Base-by-base conservation (phyloP, 371 early-diverging fungal genomes). In the Mortierella sp. region DNA sequence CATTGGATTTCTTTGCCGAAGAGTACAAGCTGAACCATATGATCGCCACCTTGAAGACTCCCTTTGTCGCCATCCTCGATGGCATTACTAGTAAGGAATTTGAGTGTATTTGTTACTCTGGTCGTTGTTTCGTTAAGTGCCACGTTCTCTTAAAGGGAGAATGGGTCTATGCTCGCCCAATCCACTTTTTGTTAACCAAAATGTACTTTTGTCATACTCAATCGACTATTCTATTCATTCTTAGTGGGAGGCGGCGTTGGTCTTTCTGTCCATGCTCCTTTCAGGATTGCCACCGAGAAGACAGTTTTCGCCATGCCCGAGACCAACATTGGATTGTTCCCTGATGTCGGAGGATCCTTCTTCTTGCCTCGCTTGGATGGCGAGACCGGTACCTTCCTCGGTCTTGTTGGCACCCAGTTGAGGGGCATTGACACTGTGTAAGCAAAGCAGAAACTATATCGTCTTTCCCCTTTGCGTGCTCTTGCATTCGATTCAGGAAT, bases 231-330 rank as follows among this genome's bases (percentile, higher is more conserved):
- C 42, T 75, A 38, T 63, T 45, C 14, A 60, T 78, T 38, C 42
- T 38, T 81, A 96, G 96, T 98, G 96, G 99, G 99, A 44, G 99
- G 98, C 34, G 99, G 99, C 24, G 94, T 97, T 26, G 99, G 99
- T 21, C 88, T 99, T 19, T 97, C 97, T 71, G 96, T 97, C 44
- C 99, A 98, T 84, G 97, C 97, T 7, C 97, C 98, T 16, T 98
- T 99, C 92, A 91, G 98, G 16, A 95, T 99, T 71, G 99, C 96
- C 19, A 98, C 97, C 19, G 99, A 99, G 87, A 93, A 94, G 75
- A 96, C 98, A 1, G 88, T 96, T 63, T 97, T 98, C 86, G 96
- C 98, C 31, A 96, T 98, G 95, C 98, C 98, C 19, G 98, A 98
- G 90, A 95, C 97, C 24, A 92, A 90, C 68, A 97, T 99, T 77